These are phyloP conservation scores for Gossypium anomalum DNA, from an alignment of 345 rosid genomes.

Conservation along the genomic window DNA sequence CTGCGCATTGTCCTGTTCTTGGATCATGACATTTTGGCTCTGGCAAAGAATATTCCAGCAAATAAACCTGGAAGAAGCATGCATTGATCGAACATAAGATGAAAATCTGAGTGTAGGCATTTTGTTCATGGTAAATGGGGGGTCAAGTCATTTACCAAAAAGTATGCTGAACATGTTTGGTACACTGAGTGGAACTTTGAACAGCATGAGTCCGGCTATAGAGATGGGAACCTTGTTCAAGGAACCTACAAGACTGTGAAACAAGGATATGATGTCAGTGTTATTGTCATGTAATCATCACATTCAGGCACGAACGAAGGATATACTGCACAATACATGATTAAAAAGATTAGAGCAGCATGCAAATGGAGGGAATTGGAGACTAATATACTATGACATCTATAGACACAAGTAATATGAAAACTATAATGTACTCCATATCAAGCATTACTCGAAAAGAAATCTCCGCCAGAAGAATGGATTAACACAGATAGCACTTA, in stretches of 20 bases:
- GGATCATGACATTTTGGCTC: slow-evolving; percentile 79
- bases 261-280: slow-evolving; percentile 1
- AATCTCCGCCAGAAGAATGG: neutral
- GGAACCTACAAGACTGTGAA: slow-evolving; percentile 76
- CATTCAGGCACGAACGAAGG: neutral
- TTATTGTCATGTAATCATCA: neutral
- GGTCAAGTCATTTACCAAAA: slow-evolving; percentile 47
- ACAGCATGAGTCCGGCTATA: slow-evolving; percentile 61
- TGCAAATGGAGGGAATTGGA: neutral
- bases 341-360: neutral
- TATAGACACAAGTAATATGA: neutral
- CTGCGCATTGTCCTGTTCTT: slow-evolving; percentile 2
- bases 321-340: neutral
- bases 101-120: neutral
- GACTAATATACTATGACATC: neutral
- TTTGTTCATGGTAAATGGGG: neutral
- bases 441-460: neutral
- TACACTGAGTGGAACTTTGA: slow-evolving; percentile 75
- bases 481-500: neutral
- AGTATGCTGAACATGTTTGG: slow-evolving; percentile 77
- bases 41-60: slow-evolving; percentile 78
- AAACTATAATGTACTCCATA: neutral
- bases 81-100: neutral
- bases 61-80: slow-evolving; percentile 59
- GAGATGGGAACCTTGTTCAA: slow-evolving; percentile 90